A percentile compares a stretch with the other conserved stretches of the same genome.
Evolutionary conservation across 148 eudicot genomes (phyloP).

Genomic region (Polygonum aviculare): DNA sequence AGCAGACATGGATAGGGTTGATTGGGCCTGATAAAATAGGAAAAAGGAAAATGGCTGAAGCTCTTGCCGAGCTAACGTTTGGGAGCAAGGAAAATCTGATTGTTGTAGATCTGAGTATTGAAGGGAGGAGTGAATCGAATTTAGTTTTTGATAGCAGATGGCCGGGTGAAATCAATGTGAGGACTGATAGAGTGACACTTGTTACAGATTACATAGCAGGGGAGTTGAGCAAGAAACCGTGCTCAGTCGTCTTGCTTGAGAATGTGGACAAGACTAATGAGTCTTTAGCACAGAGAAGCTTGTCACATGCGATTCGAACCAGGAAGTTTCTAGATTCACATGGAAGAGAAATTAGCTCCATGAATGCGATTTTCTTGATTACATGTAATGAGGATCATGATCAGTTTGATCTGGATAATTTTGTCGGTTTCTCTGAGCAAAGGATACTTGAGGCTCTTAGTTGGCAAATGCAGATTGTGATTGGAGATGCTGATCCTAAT

Average conservation of each 20-base stretch:
- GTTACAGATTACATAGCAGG: slow-evolving; percentile 57
- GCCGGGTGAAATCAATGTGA: slow-evolving; percentile 22
- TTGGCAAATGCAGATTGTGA: slow-evolving; percentile 48
- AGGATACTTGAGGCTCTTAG: slow-evolving; percentile 48
- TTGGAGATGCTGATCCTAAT: slow-evolving; percentile 14
- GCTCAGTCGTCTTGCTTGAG: slow-evolving; percentile 66
- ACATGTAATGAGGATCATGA: slow-evolving; percentile 23
- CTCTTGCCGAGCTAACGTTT: slow-evolving; percentile 54
- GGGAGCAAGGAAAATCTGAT: slow-evolving; percentile 49
- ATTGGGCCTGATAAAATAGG: slow-evolving; percentile 67
- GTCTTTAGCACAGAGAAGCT: slow-evolving; percentile 43
- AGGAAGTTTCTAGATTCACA: slow-evolving; percentile 60
- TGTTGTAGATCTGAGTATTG: slow-evolving; percentile 45
- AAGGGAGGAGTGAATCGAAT: slow-evolving; percentile 24
- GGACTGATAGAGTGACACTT: slow-evolving; percentile 44
- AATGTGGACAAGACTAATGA: slow-evolving; percentile 78
- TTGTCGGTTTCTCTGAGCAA: slow-evolving; percentile 46
- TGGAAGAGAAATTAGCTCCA: slow-evolving; percentile 55
- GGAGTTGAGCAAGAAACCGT: slow-evolving; percentile 56
- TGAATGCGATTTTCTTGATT: slow-evolving; percentile 37
- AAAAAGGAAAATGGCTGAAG: slow-evolving; percentile 50
- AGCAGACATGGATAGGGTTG: slow-evolving; percentile 52
- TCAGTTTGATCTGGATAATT: neutral
- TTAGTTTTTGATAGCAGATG: slow-evolving; percentile 32
- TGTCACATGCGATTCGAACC: slow-evolving; percentile 55